Conservation (phyloP, 352 stramenopile species). For the Phytophthora sp. region DNA sequence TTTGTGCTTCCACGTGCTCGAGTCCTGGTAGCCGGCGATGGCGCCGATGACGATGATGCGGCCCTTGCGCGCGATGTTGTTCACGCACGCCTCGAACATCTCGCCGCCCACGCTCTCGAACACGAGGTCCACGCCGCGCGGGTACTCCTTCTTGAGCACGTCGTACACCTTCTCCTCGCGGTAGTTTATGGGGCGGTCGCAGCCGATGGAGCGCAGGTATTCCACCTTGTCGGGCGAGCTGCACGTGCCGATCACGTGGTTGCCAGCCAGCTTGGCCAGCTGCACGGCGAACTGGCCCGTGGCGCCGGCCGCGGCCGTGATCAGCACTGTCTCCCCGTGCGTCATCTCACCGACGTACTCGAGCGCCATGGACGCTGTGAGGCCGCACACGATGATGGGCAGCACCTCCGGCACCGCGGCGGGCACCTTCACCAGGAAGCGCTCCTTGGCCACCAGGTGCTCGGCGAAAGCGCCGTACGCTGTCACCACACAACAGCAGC, state of each 20-base stretch:
- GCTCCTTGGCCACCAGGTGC: constrained; percentile 45
- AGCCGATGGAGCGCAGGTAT: constrained; percentile 72
- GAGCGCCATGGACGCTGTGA: constrained; percentile 56
- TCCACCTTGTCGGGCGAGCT: constrained; percentile 87
- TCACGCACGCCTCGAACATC: constrained; percentile 49
- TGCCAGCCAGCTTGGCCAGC: constrained; percentile 82
- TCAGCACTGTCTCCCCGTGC: constrained; percentile 61
- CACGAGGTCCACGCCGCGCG: constrained; percentile 68
- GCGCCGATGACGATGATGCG: constrained; percentile 67
- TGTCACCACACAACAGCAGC: neutral
- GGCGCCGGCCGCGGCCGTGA: constrained; percentile 69
- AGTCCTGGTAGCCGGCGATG: constrained; percentile 60
- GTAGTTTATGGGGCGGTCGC: constrained; percentile 89
- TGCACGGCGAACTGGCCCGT: constrained; percentile 88
- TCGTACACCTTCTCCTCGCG: constrained; percentile 64
- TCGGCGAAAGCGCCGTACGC: constrained; percentile 59
- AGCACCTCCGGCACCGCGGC: constrained; percentile 34
- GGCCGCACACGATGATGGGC: constrained; percentile 52
- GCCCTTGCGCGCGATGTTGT: constrained; percentile 64
- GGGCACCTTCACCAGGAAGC: constrained; percentile 42
- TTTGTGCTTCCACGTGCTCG: constrained; percentile 42
- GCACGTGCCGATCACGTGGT: constrained; percentile 81
- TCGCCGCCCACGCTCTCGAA: constrained; percentile 71
- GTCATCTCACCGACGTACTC: constrained; percentile 66
- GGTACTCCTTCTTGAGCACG: constrained; percentile 75